Evolutionary conservation across 345 rosid genomes (phyloP).

Genomic region (Populus alba): DNA sequence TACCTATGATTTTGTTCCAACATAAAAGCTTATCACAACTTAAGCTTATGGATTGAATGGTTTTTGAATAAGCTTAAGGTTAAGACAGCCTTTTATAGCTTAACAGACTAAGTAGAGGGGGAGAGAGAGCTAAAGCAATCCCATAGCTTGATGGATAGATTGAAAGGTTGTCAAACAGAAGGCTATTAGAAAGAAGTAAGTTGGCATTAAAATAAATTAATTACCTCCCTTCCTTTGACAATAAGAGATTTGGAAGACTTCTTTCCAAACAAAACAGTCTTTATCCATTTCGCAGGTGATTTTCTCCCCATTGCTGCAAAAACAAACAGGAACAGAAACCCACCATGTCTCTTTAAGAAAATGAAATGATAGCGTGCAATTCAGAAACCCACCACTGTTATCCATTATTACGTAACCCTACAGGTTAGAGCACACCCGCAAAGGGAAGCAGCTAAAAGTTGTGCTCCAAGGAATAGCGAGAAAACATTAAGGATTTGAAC

Average conservation of each 20-base stretch:
- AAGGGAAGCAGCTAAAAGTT: background rate
- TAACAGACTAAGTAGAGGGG: too few relatives aligned
- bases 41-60: too few relatives aligned
- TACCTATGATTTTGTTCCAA: background rate
- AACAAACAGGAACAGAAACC: conserved; percentile 25
- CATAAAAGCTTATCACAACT: background rate
- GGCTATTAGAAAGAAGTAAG: background rate
- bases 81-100: too few relatives aligned
- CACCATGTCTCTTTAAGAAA: background rate
- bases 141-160: background rate
- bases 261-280: conserved; percentile 76
- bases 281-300: conserved; percentile 80
- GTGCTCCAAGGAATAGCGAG: background rate
- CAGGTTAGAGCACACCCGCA: background rate
- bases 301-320: conserved; percentile 52
- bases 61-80: too few relatives aligned
- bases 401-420: background rate
- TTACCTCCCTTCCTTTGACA: conserved; percentile 69
- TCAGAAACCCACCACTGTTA: too few relatives aligned
- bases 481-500: background rate
- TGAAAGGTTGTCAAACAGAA: background rate
- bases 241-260: conserved; percentile 61
- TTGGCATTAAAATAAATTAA: background rate
- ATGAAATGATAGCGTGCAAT: too few relatives aligned
- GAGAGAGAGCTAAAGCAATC: background rate